phyloP scores from a whole-genome alignment of 2,329 filamentous ascomycete genomes.

The Davidsoniella neocaledoniae region DNA sequence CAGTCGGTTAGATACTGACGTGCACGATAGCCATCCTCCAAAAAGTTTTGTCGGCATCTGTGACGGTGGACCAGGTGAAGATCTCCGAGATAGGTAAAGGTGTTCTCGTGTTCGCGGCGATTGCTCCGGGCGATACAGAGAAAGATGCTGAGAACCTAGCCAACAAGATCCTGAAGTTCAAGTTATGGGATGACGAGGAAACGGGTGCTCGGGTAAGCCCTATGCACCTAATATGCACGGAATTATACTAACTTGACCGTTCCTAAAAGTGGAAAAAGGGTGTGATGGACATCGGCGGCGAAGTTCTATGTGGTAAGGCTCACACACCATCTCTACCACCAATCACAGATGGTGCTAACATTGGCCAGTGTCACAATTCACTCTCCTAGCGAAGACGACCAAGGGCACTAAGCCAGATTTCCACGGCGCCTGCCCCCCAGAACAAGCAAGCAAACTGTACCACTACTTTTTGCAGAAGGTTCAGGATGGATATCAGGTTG shows the following conservation, averaged over 20 bases:
- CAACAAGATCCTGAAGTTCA: constrained; percentile 73
- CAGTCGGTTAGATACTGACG: background rate
- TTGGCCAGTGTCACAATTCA: constrained; percentile 78
- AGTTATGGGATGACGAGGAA: constrained; percentile 72
- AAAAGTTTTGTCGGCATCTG: constrained; percentile 84
- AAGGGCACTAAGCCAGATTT: constrained; percentile 95
- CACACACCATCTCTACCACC: background rate
- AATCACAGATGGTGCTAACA: background rate
- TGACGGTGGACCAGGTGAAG: constrained; percentile 80
- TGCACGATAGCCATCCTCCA: constrained; percentile 66
- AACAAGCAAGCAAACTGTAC: constrained; percentile 68
- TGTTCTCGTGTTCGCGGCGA: constrained; percentile 76
- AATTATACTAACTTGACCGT: background rate
- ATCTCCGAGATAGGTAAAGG: constrained; percentile 86
- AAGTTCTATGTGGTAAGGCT: constrained; percentile 72
- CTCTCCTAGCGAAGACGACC: constrained; percentile 78
- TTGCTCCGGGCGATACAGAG: constrained; percentile 76
- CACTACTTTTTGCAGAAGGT: constrained; percentile 68
- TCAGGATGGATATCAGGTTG: constrained; percentile 49
- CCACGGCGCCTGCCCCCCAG: constrained; percentile 65
- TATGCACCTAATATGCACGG: background rate
- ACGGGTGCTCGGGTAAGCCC: constrained; percentile 41
- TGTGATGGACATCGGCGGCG: constrained; percentile 75
- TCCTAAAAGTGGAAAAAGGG: constrained; percentile 68
- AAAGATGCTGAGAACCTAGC: constrained; percentile 77